phyloP scores from a whole-genome alignment of 345 rosid genomes.

The Clarkia xantiana region DNA sequence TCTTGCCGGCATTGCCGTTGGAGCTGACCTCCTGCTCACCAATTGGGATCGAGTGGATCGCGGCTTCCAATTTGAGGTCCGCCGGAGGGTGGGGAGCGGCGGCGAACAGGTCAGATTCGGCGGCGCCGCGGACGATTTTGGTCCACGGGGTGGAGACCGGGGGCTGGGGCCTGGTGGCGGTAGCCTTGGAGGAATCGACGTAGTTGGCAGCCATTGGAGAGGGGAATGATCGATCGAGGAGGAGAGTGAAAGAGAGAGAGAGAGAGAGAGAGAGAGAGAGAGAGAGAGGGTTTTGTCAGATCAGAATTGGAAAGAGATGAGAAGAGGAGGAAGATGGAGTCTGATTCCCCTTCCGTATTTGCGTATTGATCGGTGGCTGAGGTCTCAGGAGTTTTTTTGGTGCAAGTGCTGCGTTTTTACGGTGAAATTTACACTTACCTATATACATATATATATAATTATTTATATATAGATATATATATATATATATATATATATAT shows the following conservation, averaged over 20 bases:
- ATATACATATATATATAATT: too few species aligned
- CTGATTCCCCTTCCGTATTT: too few species aligned
- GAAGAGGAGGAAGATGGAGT: too few species aligned
- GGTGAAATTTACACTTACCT: too few species aligned
- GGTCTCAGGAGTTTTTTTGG: too few species aligned
- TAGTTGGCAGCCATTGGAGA: constrained; percentile 1
- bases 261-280: constrained; percentile 11
- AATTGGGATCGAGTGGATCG: constrained; percentile 3
- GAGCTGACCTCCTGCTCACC: constrained; percentile 20
- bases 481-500: too few species aligned
- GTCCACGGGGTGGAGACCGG: constrained; percentile 6
- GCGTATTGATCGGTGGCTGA: too few species aligned
- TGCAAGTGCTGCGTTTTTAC: too few species aligned
- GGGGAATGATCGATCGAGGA: constrained; percentile 2
- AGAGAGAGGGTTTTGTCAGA: not conserved
- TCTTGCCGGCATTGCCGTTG: constrained; percentile 49
- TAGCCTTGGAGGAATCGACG: constrained; percentile 5
- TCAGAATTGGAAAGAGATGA: too few species aligned
- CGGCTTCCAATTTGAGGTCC: constrained; percentile 7
- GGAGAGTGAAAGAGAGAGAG: constrained; percentile 3
- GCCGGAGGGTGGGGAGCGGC: constrained; percentile 13
- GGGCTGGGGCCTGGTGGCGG: constrained; percentile 7
- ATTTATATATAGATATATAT: too few species aligned
- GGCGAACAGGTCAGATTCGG: not conserved
- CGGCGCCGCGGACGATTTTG: constrained; percentile 1